These are phyloP conservation scores for Dioscorea zingiberensis DNA, from an alignment of 106 monocot species.

Conservation along the genomic window DNA sequence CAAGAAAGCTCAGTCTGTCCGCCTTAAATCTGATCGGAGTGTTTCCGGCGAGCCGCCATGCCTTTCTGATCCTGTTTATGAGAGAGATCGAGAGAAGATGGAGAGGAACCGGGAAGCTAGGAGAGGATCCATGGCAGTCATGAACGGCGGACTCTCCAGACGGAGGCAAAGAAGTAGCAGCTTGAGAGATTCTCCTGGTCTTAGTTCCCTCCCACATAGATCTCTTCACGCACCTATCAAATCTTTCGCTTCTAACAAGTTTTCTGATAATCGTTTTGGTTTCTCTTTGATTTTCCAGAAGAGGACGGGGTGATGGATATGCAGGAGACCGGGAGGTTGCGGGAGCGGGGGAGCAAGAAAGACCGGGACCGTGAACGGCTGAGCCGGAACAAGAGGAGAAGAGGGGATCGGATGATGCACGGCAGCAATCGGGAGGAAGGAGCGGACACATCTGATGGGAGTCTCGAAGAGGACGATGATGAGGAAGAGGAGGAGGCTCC, in stretches of 20 bases:
- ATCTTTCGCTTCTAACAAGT: background rate
- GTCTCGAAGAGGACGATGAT: conserved; percentile 72
- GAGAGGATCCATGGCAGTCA: conserved; percentile 40
- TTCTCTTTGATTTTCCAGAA: conserved; percentile 30
- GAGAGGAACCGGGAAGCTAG: conserved; percentile 64
- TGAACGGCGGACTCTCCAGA: conserved; percentile 39
- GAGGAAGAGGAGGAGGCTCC: conserved; percentile 62
- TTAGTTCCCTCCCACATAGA: conserved; percentile 5
- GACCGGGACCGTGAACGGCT: conserved; percentile 88
- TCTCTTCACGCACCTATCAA: background rate
- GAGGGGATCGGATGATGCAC: conserved; percentile 64
- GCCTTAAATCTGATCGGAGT: background rate
- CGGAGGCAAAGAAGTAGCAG: conserved; percentile 40
- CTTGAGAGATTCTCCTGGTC: conserved; percentile 62
- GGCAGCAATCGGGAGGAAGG: conserved; percentile 42
- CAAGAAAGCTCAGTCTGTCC: background rate
- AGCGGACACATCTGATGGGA: conserved; percentile 64
- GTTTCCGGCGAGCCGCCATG: background rate
- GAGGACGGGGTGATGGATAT: conserved; percentile 69
- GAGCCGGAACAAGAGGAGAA: conserved; percentile 60
- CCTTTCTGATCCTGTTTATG: conserved; percentile 14
- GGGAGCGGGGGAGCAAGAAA: conserved; percentile 64
- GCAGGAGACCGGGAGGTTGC: conserved; percentile 49
- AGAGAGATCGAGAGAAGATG: conserved; percentile 27
- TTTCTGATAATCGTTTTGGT: conserved; percentile 4